Evolutionary conservation across 176 grass and related monocot genomes (phyloP), one percentile per base, ranked within the genome.

Genomic region (Puya raimondii): DNA sequence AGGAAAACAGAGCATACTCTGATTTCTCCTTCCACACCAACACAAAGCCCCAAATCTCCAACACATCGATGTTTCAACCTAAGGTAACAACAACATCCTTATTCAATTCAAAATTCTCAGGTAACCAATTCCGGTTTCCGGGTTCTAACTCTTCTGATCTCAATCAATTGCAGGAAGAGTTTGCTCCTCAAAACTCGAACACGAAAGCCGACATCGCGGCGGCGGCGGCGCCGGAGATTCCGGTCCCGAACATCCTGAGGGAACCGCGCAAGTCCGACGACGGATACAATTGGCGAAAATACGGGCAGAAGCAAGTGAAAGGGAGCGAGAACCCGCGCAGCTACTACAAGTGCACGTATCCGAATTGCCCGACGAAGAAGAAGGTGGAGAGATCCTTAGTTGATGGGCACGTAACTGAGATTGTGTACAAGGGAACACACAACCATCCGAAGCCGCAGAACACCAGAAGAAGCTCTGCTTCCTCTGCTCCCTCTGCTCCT

Each of bases 21-120:
- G 84, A 89, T 67, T 97, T 97, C 65, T 85, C 84, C 50, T 97
- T 97, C 74, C 81, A 87, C 71, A 68, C 79, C 29, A 75, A 84
- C 51, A 63, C 85, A 67, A 80, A 18, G 47, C 52, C 68, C 68
- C 58, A 27, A 72, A 72, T 47, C 50, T 21, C 26, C 8, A 61
- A 73, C 72, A 67, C 81, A 67, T 51, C 83, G 67, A 49, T 68
- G 15, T 52, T 79, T 70, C 12, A 69, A 48, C 16, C 3, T 61
- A 61, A 61, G 56, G 56, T 61, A 61, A 61, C 9, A 18, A 7
- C 18, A 0, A 0, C 10, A 61, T 61, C 14, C 16, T 21, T 16
- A 15, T 61, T 18, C 15, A 9, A 61, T 16, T 22, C 9, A 9
- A 20, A 22, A 0, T 11, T 61, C 56, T 42, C 14, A 7, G 2